Evolutionary conservation across 2,329 filamentous ascomycete species (phyloP), one percentile per base, ranked within the genome.

Genomic region (Kalaharituber pfeilii): DNA sequence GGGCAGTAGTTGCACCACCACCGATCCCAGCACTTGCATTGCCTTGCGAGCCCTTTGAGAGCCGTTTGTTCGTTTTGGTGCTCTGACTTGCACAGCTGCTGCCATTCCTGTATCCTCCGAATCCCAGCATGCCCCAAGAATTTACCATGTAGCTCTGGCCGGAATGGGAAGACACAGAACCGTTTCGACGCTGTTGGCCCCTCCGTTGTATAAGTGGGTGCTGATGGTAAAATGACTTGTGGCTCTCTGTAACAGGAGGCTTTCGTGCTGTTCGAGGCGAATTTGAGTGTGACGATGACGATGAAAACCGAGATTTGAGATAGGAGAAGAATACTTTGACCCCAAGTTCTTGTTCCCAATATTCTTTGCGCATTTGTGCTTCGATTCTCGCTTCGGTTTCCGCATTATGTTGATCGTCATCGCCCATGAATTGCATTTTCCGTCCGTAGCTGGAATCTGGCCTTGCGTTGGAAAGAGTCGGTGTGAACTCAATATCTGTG

Each of bases 271-370:
- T 5, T 47, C 18, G 5, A 22, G 70, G 68, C 60, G 68, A 68
- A 24, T 66, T 63, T 51, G 57, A 66, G 64, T 60, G 61, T 61
- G 57, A 63, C 50, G 72, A 67, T 60, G 64, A 68, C 57, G 71
- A 67, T 63, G 78, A 73, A 67, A 94, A 89, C 56, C 85, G 80
- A 18, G 79, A 83, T 55, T 81, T 78, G 27, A 94, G 75, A 65
- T 91, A 96, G 50, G 81, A 80, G 71, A 96, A 96, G 29, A 96
- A 84, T 67, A 94, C 83, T 65, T 84, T 84, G 60, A 95, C 78
- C 64, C 96, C 88, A 4, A 96, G 75, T 53, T 94, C 85, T 57
- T 82, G 81, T 69, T 96, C 88, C 91, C 91, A 98, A 65, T 94
- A 91, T 30, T 91, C 84, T 62, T 85, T 70, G 29, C 73, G 58